Base-by-base conservation (phyloP, 306 rosid genomes). In the Astragalus glycyphyllos region DNA sequence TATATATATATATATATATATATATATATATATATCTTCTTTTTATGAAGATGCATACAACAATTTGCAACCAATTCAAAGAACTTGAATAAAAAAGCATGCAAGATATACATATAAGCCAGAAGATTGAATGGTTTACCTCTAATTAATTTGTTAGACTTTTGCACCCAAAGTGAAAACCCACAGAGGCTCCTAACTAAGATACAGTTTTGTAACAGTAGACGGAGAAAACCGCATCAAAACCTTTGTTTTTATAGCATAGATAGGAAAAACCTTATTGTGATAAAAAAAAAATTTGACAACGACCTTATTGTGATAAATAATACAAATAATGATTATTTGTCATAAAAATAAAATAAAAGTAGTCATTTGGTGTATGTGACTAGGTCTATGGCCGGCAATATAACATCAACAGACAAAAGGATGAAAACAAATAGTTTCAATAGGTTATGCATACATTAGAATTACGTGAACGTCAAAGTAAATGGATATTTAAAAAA, bases 101-200 rank as follows among this genome's bases (percentile, higher is more conserved):
- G 16, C 15, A 26, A 10, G 11, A 54, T 32, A 23, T 34, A 34
- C 13, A 35, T 8, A 17, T 12, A 57, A 62, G 8, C 41, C 14
- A 3, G 31, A 54, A 35, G 40, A 35, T 35, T 17, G 15, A 53
- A 65, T 10, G n/a, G 4, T 34, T 59, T 69, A 77, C 76, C 77
- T 77, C 45, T 62, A 62, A 2, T 41, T 62, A 62, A 2, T 41
- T 42, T 29, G 7, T 17, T 7, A 5, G 34, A 51, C 32, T 60
- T 58, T 35, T 29, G 71, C 56, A 49, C 34, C 51, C 16, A 16
- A 69, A 68, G 45, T 32, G 72, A n/a, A 69, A 69, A 16, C 4
- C 29, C 23, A 4, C 29, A 38, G 16, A 45, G 44, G 41, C 48
- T 59, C 60, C 23, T 4, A 51, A 13, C 51, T 32, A 13, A 51